Percentiles rank a stretch among this genome's conserved stretches.
Evolutionary conservation across 106 monocot species (phyloP).

Genomic region (Dactylorhiza incarnata): DNA sequence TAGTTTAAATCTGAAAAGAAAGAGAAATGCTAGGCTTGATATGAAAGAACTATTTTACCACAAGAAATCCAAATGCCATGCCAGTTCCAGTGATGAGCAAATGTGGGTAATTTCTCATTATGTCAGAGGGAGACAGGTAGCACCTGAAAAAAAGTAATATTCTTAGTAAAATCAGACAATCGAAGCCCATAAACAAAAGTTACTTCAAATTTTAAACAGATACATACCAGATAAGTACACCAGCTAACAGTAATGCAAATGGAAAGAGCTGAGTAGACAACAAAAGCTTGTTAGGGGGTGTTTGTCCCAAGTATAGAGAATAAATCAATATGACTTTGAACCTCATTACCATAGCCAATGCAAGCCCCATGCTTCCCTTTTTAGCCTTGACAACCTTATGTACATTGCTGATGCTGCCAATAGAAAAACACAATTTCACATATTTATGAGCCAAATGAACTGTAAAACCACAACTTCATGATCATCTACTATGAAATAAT

Average conservation of each 20-base stretch:
- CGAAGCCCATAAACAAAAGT: background rate
- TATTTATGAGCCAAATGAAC: background rate
- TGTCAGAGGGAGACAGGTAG: conserved; percentile 73
- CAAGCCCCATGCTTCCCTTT: conserved; percentile 86
- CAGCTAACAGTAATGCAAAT: conserved; percentile 60
- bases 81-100: conserved; percentile 91
- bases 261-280: conserved; percentile 59
- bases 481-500: too few relatives aligned
- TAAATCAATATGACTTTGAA: background rate
- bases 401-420: conserved; percentile 72
- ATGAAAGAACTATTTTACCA: conserved; percentile 38
- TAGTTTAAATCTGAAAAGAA: background rate
- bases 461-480: background rate
- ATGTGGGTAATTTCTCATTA: conserved; percentile 86
- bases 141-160: conserved; percentile 36
- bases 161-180: background rate
- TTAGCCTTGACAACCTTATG: conserved; percentile 65
- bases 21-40: too few relatives aligned
- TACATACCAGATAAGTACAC: conserved; percentile 75
- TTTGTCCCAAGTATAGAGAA: background rate
- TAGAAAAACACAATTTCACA: background rate
- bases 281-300: background rate
- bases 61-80: conserved; percentile 97
- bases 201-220: background rate
- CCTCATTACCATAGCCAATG: conserved; percentile 84